Base-by-base conservation (phyloP, 108 stramenopile genomes). In the Cyclotella sp. region DNA sequence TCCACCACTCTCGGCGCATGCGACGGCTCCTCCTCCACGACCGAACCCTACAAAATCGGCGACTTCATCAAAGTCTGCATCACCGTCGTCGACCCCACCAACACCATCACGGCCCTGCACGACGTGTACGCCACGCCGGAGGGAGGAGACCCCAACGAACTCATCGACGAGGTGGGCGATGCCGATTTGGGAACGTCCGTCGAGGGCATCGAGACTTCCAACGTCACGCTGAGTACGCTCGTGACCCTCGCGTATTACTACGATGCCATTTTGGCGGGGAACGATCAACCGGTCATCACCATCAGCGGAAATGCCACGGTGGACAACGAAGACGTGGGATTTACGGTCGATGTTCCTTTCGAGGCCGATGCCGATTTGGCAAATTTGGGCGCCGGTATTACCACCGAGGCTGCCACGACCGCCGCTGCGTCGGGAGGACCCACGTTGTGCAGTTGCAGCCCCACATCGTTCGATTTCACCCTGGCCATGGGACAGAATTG, bases 391-490 rank as follows among this genome's bases (percentile, higher is more conserved):
- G 24, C 41, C 9, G 70, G 30, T 0, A 0, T 22, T 34, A 27
- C 61, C 13, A 49, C 58, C 30, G 59, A 58, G 13, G 54, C 41
- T 22, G 57, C 44, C 29, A 49, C 46, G 47, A 49, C 59, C 43
- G 55, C 43, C 15, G 11, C 49, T 18, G 39, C 55, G 0, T 1
- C 55, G 6, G 11, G 28, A 9, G 11, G 39, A 9, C 0, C 71
- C 9, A 49, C 46, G 7, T n/a, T 69, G 4, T 82, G 81, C 51
- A 51, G 40, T 10, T 82, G 81, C 73, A 65, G 63, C 26, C 81
- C 81, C 9, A 22, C 28, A 9, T 3, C 9, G 21, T 82, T 65
- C 54, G 58, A 19, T 39, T 75, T 82, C 30, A 59, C 43, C 6
- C 44, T 82, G 27, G 61, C 21, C 41, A 44, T 75, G 7, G 46